Conservation (phyloP, 495 filamentous ascomycete genomes). For the Penicillium goetzii region DNA sequence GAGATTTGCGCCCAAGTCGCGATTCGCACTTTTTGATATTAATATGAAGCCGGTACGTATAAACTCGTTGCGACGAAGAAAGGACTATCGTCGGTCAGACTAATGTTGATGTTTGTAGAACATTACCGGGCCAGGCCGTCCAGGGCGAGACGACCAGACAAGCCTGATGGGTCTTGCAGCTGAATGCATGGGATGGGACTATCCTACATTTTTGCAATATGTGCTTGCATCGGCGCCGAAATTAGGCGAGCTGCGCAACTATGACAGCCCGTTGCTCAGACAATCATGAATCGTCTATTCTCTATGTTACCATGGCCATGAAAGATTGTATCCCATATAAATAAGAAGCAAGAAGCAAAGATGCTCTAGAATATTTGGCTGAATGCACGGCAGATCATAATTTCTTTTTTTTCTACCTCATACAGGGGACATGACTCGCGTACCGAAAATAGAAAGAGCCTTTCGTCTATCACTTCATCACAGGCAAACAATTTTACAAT, state of each 20-base stretch:
- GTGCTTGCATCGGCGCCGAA: constrained; percentile 19
- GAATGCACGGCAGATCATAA: not conserved
- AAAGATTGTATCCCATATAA: not conserved
- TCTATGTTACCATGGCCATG: not conserved
- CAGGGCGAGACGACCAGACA: constrained; percentile 34
- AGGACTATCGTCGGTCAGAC: no score
- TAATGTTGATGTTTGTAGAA: constrained; percentile 21
- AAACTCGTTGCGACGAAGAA: not conserved
- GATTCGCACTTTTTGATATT: constrained; percentile 44
- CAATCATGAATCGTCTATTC: not conserved
- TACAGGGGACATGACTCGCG: not conserved
- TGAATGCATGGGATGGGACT: constrained; percentile 26
- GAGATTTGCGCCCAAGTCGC: constrained; percentile 26
- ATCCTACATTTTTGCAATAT: constrained; percentile 21
- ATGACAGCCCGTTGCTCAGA: constrained; percentile 10
- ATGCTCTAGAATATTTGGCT: not conserved
- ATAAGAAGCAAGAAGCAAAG: not conserved
- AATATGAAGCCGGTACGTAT: constrained; percentile 46
- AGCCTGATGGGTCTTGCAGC: constrained; percentile 32
- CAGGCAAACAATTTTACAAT: not conserved
- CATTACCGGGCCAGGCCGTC: constrained; percentile 33
- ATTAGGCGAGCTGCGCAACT: constrained; percentile 18
- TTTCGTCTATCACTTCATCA: constrained; percentile 11
- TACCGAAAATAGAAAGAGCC: constrained; percentile 4
- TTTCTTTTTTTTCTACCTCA: constrained; percentile 4